phyloP scores from a whole-genome alignment of 2,329 filamentous ascomycete genomes.

The Colletotrichum sp. region DNA sequence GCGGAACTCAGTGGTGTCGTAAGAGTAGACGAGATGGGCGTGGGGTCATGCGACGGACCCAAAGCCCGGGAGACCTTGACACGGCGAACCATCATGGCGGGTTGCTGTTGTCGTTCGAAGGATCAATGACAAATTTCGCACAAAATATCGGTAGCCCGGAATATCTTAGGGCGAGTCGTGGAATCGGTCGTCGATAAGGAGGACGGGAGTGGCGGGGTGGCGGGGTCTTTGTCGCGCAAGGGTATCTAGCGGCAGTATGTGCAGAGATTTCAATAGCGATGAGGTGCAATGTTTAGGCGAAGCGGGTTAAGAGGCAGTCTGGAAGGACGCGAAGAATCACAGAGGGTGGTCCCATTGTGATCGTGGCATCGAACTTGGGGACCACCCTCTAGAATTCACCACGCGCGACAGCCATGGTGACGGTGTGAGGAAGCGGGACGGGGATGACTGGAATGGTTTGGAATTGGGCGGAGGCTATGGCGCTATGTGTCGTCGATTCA shows the following conservation, averaged over 20 bases:
- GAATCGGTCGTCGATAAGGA: neutral
- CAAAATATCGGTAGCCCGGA: neutral
- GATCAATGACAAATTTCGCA: neutral
- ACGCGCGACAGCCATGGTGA: conserved; percentile 34
- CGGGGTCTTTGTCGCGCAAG: conserved; percentile 1
- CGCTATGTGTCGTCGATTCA: neutral
- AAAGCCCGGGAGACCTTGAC: conserved; percentile 37
- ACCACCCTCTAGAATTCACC: conserved; percentile 62
- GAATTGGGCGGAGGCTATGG: neutral
- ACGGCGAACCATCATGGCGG: conserved; percentile 22
- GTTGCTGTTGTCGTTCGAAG: neutral
- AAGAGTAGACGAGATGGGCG: conserved; percentile 29
- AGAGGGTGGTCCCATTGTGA: conserved; percentile 64
- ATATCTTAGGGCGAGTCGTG: neutral
- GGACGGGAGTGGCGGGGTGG: conserved; percentile 6
- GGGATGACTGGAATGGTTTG: neutral
- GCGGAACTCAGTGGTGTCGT: conserved; percentile 42
- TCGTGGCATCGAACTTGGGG: conserved; percentile 42
- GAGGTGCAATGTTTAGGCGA: neutral
- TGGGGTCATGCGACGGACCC: conserved; percentile 18
- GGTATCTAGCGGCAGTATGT: conserved; percentile 8
- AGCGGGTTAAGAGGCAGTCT: conserved; percentile 20
- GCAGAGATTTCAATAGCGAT: conserved; percentile 12
- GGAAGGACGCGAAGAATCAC: conserved; percentile 40
- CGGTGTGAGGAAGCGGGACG: neutral